Evolutionary conservation across 371 early-diverging fungal species (phyloP), one percentile per base, ranked within the genome.

Genomic region (Funneliformis caledonium): DNA sequence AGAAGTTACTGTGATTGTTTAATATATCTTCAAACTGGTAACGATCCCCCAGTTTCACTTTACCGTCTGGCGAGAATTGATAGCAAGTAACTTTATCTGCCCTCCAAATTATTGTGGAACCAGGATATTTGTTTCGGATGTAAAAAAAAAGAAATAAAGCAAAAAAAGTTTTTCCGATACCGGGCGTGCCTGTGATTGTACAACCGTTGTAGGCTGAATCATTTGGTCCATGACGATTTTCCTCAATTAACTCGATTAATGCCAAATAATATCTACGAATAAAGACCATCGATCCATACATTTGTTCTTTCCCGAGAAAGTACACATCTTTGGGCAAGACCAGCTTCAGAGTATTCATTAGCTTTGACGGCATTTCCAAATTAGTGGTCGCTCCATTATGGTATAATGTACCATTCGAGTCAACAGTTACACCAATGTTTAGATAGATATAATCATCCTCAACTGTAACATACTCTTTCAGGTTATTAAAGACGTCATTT

Each of bases 51-150:
- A 7, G 26, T 75, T 75, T 6, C 56, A 75, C 11, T 48, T 22
- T 22, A 72, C 61, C 61, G 4, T 60, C n/a, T 42, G 75, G 43
- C 19, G 19, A 75, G 56, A 75, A 75, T 60, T 60, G 75, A 75
- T 75, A 75, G 14, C 61, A 75, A 60, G 59, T 75, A 12, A 16
- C 42, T 75, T 60, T n/a, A 45, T 42, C 33, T 37, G 12, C 8
- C 42, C 37, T n/a, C 75, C 61, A 31, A 33, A 73, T n/a, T 52
- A 73, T 56, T 73, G 26, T 59, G n/a, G 8, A 8, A 9, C 56
- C 16, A 26, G 74, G 74, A 43, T 73, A 73, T 22, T 52, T 73
- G 37, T 73, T 52, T 8, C 56, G 31, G 52, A 73, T 73, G 22
- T 56, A 26, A 26, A 73, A 73, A 73, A 73, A 19, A 73, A 56